These are phyloP conservation scores for Hamigera avellanea DNA, from an alignment of 495 filamentous ascomycete species.

Conservation along the genomic window DNA sequence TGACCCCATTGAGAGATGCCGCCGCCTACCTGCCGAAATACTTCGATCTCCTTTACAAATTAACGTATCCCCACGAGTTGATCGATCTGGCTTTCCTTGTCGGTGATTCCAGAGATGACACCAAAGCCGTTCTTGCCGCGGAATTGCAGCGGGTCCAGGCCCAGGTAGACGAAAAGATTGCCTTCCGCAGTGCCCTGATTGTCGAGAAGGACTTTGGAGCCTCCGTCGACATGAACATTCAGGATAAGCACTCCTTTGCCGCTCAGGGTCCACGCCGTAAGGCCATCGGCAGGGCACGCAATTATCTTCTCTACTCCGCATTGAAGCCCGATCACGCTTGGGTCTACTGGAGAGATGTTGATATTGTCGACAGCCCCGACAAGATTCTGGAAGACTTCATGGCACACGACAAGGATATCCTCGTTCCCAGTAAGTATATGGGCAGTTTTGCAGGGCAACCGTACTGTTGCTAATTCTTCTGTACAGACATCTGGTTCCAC, in stretches of 20 bases:
- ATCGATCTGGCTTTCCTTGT: conserved; percentile 96
- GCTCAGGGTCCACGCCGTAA: conserved; percentile 87
- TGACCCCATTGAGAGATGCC: conserved; percentile 91
- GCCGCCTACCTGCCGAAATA: conserved; percentile 69
- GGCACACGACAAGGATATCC: conserved; percentile 80
- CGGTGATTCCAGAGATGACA: conserved; percentile 83
- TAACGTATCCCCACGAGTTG: conserved; percentile 89
- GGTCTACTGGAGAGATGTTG: conserved; percentile 98
- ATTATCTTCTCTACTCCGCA: conserved; percentile 78
- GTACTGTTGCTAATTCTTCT: conserved; percentile 12
- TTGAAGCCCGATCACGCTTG: conserved; percentile 90
- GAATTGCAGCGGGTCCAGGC: conserved; percentile 87
- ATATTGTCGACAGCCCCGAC: conserved; percentile 81
- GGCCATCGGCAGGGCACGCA: conserved; percentile 78
- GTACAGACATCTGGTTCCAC: conserved; percentile 92
- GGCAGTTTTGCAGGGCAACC: no score
- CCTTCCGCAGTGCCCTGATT: conserved; percentile 73
- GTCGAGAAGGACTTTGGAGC: conserved; percentile 83
- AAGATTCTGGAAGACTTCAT: conserved; percentile 92
- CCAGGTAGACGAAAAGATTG: conserved; percentile 54
- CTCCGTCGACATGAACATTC: conserved; percentile 56
- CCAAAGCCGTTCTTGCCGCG: conserved; percentile 61
- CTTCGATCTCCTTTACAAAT: conserved; percentile 81
- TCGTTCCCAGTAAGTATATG: conserved; percentile 77
- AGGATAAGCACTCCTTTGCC: conserved; percentile 72